Base-by-base conservation (phyloP, 2,329 filamentous ascomycete genomes). In the Xylaria sp. region DNA sequence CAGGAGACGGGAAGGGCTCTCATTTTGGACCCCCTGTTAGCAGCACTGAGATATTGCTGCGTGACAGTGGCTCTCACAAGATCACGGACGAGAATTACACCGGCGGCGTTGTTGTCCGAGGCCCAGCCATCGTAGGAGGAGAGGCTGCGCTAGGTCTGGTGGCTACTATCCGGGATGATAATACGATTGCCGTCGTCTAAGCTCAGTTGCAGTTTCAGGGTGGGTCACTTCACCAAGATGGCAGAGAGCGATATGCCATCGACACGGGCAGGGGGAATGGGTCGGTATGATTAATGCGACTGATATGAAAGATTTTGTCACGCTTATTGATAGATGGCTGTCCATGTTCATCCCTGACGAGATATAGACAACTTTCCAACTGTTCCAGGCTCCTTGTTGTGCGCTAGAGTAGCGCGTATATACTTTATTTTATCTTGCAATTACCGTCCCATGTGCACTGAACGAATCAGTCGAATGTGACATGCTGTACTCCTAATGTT, bases 11-110 rank as follows among this genome's bases (percentile, higher is more conserved):
- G 10, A 73, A 73, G 62, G 78, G 75, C 56, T 80, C 81, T 10
- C 93, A 96, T 75, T 97, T 98, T 72, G 95, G 95, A 3, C 82
- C 90, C 9, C 93, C 94, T 2, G 73, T 95, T 40, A 91, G 90
- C 65, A 90, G 87, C 68, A 84, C 94, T 1, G 94, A 98, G 78
- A 75, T 97, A 38, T 85, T 90, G 71, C 74, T 97, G 63, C 85
- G 83, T 68, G 89, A 92, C 72, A 86, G 80, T 31, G 79, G 79
- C 4, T 76, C 78, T 33, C 78, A 85, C 64, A 87, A 86, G 75
- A 89, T 88, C 2, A 87, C 85, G 0, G 88, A 91, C 65, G 82
- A 86, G 9, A 79, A 78, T 63, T 80, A 82, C 41, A 77, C 83
- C 64, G 90, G 90, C 73, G 84, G 90, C 86, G 87, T 96, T 68